Evolutionary conservation across 768 basidiomycete species (phyloP).

Genomic region (Rhodotorula paludigena): DNA sequence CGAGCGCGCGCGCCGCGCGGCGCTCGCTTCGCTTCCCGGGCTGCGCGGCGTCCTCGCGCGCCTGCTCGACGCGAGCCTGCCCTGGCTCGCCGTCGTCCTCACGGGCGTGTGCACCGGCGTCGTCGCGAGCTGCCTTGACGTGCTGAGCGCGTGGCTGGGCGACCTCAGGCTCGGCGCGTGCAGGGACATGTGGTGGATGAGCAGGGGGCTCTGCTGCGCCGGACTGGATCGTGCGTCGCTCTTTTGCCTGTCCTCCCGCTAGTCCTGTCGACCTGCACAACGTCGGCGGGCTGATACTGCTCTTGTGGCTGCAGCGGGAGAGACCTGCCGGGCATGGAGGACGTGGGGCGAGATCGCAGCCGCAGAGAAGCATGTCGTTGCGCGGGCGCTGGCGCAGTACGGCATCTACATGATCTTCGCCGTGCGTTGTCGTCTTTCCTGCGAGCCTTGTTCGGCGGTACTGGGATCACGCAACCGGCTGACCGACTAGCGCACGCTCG

Average conservation of each 20-base stretch:
- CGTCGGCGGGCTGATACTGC: too few species aligned
- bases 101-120: constrained; percentile 36
- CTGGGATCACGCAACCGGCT: too few species aligned
- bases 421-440: constrained; percentile 1
- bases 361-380: constrained; percentile 2
- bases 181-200: constrained; percentile 42
- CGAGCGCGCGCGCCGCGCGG: constrained; percentile 1
- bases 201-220: constrained; percentile 37
- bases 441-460: not conserved
- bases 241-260: not conserved
- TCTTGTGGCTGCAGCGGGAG: constrained; percentile 9
- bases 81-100: constrained; percentile 39
- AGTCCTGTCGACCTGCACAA: too few species aligned
- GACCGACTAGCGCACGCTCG: not conserved
- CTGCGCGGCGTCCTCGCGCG: constrained; percentile 18
- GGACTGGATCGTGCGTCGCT: constrained; percentile 38
- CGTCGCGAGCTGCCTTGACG: constrained; percentile 39
- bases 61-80: constrained; percentile 19
- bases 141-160: constrained; percentile 40
- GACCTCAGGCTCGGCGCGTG: constrained; percentile 40
- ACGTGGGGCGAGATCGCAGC: constrained; percentile 34
- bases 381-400: constrained; percentile 33
- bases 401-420: constrained; percentile 37
- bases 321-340: constrained; percentile 37
- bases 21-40: not conserved